Evolutionary conservation across 2,329 filamentous ascomycete species (phyloP), one percentile per base, ranked within the genome.

Genomic region (Cercospora brassicicola): DNA sequence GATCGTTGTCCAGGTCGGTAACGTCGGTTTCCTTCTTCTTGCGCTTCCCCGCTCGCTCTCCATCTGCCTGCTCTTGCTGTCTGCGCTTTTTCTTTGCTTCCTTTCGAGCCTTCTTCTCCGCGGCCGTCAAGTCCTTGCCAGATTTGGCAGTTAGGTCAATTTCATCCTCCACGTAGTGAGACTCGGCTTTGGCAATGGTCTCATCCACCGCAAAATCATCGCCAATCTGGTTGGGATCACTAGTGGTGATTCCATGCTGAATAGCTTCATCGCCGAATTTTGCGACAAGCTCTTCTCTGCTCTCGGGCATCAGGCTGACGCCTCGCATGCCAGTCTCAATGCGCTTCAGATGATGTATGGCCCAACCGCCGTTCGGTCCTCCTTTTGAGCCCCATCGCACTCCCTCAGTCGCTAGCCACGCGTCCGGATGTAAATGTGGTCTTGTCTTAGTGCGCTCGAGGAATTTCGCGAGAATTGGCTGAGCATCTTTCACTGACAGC

Each of bases 261-360:
- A 75, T 74, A 11, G 70, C 73, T 33, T 74, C 74, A 3, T 74
- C 76, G 7, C 75, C 78, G 68, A 84, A 82, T 9, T 82, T 75
- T 33, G 75, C 78, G n/a, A 71, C 72, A 8, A 81, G 75, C 64
- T 78, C 76, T 48, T 76, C 74, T 26, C 72, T 73, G 5, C 70
- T 75, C 55, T 84, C 82, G 0, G 79, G 79, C 71, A 79, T 82
- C 28, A 86, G 74, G 69, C 79, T 81, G 76, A 87, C 85, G 23
- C 86, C 86, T 20, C 79, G 75, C 67, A 88, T 71, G 0, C 85
- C 85, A 5, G 82, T 82, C 69, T 84, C 83, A 8, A 88, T 82
- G 59, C 86, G 81, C 42, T 82, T 79, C 56, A 88, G 75, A 72
- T 86, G 84, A 74, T 86, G 83, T 62, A 88, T 78, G 13, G 82